Evolutionary conservation across 2,329 filamentous ascomycete species (phyloP), one percentile per base, ranked within the genome.

Genomic region (Didymellaceae sp.): DNA sequence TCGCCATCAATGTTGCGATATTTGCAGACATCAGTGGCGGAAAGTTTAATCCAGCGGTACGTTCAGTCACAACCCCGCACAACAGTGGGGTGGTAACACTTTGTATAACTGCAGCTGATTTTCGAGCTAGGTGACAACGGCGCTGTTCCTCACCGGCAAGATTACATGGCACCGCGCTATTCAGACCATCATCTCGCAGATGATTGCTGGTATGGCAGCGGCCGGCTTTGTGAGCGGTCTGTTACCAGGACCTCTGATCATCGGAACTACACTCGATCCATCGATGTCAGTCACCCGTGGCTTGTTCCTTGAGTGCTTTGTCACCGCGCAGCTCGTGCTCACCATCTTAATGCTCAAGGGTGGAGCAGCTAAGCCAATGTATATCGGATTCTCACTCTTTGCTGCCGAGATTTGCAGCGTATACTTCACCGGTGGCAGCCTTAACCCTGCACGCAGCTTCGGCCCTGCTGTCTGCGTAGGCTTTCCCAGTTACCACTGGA

Each of bases 371-470:
- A 90, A 90, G 74, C 87, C 88, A 0, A 74, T 90, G 11, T 86
- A 85, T 9, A 89, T 91, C 59, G 89, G 88, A 1, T 71, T 89
- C 9, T 79, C 86, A 0, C 79, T 91, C 49, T 90, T 91, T 70
- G 79, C 89, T 41, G 74, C 76, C 0, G 75, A 83, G 53, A 61
- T 84, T 30, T 73, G 74, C 22, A 78, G 78, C 71, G 75, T 78
- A 2, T 75, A 66, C 62, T 78, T 71, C 51, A 78, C 76, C 1
- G 75, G 75, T 24, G 75, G 76, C n/a, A 75, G 72, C 9, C 65
- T 78, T 25, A 79, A 79, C 51, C 77, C 77, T 14, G 75, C 77
- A 3, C 70, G 77, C 37, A 76, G 74, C 20, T 77, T 79, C 53
- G 77, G 75, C 5, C 76, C 76, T 1, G 72, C 70, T 45, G 74